Base-by-base conservation (phyloP, 2,329 filamentous ascomycete genomes). In the Hypoxylon sp. region DNA sequence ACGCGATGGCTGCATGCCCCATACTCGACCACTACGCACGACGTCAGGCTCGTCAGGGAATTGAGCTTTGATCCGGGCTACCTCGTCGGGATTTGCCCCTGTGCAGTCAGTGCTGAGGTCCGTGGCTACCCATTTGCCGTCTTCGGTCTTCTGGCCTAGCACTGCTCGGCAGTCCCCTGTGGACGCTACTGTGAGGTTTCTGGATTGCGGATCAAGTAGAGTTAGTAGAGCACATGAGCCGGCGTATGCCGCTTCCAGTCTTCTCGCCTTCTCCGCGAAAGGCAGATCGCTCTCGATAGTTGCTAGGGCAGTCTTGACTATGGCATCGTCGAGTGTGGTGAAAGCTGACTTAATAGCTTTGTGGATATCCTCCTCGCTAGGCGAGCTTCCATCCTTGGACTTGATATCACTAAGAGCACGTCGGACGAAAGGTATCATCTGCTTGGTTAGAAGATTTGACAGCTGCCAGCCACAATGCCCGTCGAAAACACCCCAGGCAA, bases 141-240 rank as follows among this genome's bases (percentile, higher is more conserved):
- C 73, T 0, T 78, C 55, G 11, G 83, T 80, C 77, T 82, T 77
- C 2, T 73, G 74, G 1, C 89, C 90, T 0, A 91, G 80, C 0
- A 91, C 88, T 9, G 89, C 89, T 34, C 89, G 83, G 0, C 87
- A 91, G 77, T 92, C 90, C 0, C 90, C 90, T 0, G 86, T 86
- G 66, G 88, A 89, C 0, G 90, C 90, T 2, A 90, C 88, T 23
- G 86, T 85, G 0, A 92, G 77, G 0, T 80, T 85, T 4, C 81
- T 80, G 1, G 80, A 79, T 0, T 70, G 62, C 0, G 87, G 82
- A 65, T 92, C 88, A 72, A 87, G 91, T 1, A 90, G 77, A 0
- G 88, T 82, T 1, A 92, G 79, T 0, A 74, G 71, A 2, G 73
- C 74, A 43, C 75, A 77, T 2, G 75, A 70, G 1, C 76, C 75